Evolutionary conservation across 176 grass and related monocot species (phyloP).

Genomic region (Panicum miliaceum): DNA sequence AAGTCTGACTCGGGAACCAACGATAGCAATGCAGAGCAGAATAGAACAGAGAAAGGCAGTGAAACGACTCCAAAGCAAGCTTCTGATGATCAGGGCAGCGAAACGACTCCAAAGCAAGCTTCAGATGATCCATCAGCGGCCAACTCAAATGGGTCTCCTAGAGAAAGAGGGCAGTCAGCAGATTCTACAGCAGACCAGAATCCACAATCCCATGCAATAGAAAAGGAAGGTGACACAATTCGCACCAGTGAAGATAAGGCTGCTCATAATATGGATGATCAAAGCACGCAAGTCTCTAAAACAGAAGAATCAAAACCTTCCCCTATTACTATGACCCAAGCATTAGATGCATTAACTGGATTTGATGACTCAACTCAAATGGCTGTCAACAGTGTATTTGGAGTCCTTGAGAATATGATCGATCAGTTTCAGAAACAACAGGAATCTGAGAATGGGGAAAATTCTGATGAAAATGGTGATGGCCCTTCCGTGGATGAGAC

Average conservation of each 20-base stretch:
- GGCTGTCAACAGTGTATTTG: constrained; percentile 95
- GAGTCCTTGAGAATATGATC: constrained; percentile 92
- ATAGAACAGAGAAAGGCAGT: constrained; percentile 2
- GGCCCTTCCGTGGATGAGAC: constrained; percentile 21
- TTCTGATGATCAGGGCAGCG: constrained; percentile 6
- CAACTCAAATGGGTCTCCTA: constrained; percentile 38
- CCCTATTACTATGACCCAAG: constrained; percentile 69
- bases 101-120: constrained; percentile 41
- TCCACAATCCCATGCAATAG: constrained; percentile 36
- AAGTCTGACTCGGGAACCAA: constrained; percentile 36
- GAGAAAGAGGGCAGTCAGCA: constrained; percentile 37
- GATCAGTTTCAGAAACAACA: constrained; percentile 77
- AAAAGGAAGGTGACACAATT: constrained; percentile 53
- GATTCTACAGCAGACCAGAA: constrained; percentile 50
- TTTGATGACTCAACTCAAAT: constrained; percentile 98
- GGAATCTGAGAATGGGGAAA: constrained; percentile 49
- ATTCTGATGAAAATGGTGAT: constrained; percentile 25
- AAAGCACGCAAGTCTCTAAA: constrained; percentile 57
- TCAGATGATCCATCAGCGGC: constrained; percentile 52
- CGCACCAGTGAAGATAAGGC: constrained; percentile 52
- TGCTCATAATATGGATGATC: constrained; percentile 54
- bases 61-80: neutral
- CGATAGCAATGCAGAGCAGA: constrained; percentile 46
- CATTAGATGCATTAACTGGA: constrained; percentile 92
- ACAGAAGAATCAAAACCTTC: constrained; percentile 59